Percentiles rank a stretch among this genome's conserved stretches.
phyloP scores from a whole-genome alignment of 257 asterid species.

The Primulina tabacum region DNA sequence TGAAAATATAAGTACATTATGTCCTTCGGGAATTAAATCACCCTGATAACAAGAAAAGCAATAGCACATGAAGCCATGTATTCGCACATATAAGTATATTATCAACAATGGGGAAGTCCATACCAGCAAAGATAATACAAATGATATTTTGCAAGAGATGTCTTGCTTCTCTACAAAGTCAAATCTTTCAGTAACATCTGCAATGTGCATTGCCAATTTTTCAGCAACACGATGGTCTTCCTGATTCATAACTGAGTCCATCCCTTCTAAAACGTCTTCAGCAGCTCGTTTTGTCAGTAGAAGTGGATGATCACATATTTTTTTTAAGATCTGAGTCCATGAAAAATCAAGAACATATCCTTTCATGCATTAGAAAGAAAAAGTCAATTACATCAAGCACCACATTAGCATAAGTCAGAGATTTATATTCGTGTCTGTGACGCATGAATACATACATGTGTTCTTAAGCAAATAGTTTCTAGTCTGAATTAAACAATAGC shows the following conservation, averaged over 20 bases:
- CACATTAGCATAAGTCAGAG: not conserved
- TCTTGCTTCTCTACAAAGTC: constrained; percentile 62
- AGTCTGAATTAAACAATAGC: not conserved
- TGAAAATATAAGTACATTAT: constrained; percentile 88
- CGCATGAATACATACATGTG: not conserved
- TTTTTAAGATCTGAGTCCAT: constrained; percentile 70
- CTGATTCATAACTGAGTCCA: constrained; percentile 61
- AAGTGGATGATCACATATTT: constrained; percentile 94
- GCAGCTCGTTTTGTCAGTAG: constrained; percentile 95
- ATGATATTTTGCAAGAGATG: constrained; percentile 83
- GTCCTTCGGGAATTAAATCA: constrained; percentile 77
- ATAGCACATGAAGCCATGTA: constrained; percentile 6
- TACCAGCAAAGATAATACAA: constrained; percentile 74
- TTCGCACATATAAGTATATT: constrained; percentile 1
- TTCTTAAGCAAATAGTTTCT: constrained; percentile 8
- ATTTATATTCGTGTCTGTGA: not conserved
- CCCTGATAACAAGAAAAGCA: constrained; percentile 49
- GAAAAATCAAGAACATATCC: constrained; percentile 9
- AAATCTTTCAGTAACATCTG: constrained; percentile 74
- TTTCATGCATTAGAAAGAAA: not conserved
- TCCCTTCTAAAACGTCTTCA: constrained; percentile 92
- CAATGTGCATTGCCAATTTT: constrained; percentile 84
- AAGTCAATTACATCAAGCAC: not conserved
- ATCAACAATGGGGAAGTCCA: constrained; percentile 21
- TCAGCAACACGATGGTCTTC: constrained; percentile 80